A percentile compares a stretch with the other conserved stretches of the same genome.
phyloP scores from a whole-genome alignment of 2,329 filamentous ascomycete species.

The Magnaporthiopsis incrustans region DNA sequence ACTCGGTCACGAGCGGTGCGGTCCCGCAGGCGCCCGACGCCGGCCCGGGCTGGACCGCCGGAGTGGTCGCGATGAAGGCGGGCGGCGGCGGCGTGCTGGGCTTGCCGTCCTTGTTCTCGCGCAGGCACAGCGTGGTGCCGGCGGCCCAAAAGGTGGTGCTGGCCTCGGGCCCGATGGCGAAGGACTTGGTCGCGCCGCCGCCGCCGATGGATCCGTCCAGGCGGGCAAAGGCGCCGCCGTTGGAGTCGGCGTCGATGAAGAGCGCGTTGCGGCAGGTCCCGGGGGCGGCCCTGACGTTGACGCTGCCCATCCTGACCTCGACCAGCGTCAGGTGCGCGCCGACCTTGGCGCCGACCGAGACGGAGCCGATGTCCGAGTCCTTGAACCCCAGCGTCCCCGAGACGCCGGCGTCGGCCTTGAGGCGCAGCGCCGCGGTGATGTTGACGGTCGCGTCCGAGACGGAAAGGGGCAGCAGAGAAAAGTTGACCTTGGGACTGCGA shows the following conservation, averaged over 20 bases:
- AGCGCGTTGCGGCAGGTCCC: conserved; percentile 10
- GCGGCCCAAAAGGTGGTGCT: conserved; percentile 12
- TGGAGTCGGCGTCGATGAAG: conserved; percentile 13
- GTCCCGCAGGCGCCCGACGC: conserved; percentile 3
- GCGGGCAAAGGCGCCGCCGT: conserved; percentile 10
- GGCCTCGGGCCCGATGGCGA: conserved; percentile 4
- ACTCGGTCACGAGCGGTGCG: conserved; percentile 7
- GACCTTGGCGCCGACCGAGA: conserved; percentile 8
- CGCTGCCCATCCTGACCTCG: conserved; percentile 11
- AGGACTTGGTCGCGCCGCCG: conserved; percentile 1
- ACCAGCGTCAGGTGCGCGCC: conserved; percentile 11
- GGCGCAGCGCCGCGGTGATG: conserved; percentile 12
- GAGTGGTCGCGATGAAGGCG: conserved; percentile 4
- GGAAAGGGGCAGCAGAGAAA: conserved; percentile 11
- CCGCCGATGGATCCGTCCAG: conserved; percentile 6
- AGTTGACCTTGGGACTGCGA: conserved; percentile 10
- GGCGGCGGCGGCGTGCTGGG: background rate
- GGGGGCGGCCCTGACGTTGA: background rate
- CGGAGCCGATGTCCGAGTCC: background rate
- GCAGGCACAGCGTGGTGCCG: conserved; percentile 12
- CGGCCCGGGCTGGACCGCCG: background rate
- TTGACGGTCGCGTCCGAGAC: conserved; percentile 9
- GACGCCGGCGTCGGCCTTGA: conserved; percentile 12
- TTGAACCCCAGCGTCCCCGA: conserved; percentile 5
- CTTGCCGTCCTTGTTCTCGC: background rate